phyloP scores from a whole-genome alignment of 176 grass and related monocot species.

The Cenchrus fungigraminus region DNA sequence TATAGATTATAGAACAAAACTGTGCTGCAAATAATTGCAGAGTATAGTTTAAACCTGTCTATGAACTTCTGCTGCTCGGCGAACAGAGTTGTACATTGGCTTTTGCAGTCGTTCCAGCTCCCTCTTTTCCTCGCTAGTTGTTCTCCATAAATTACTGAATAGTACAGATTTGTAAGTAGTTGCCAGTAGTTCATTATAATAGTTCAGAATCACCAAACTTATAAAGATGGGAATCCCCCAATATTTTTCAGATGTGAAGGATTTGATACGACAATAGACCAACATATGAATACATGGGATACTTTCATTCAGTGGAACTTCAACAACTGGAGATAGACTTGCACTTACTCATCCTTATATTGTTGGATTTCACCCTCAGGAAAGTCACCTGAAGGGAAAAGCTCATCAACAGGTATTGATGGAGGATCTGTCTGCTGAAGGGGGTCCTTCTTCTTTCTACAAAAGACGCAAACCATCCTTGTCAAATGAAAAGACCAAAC shows the following conservation, averaged over 20 bases:
- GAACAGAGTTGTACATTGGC: constrained; percentile 85
- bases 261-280: neutral
- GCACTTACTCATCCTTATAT: constrained; percentile 25
- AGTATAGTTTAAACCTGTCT: constrained; percentile 67
- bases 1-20: constrained; percentile 21
- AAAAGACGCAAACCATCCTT: neutral
- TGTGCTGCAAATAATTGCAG: constrained; percentile 2
- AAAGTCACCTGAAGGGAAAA: constrained; percentile 34
- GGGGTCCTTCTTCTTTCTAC: constrained; percentile 89
- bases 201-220: neutral
- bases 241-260: constrained; percentile 2
- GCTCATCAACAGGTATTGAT: constrained; percentile 88
- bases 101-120: constrained; percentile 84
- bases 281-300: neutral
- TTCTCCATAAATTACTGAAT: constrained; percentile 92
- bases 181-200: neutral
- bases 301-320: constrained; percentile 4
- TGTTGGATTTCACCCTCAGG: constrained; percentile 28
- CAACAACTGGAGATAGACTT: neutral
- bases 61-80: constrained; percentile 97
- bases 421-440: constrained; percentile 85
- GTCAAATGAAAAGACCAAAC: constrained; percentile 35
- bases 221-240: neutral
- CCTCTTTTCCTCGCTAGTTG: constrained; percentile 92
- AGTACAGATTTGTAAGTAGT: constrained; percentile 36